Base-by-base conservation (phyloP, 192 early-diverging fungal species). In the Kappamyces sp. region DNA sequence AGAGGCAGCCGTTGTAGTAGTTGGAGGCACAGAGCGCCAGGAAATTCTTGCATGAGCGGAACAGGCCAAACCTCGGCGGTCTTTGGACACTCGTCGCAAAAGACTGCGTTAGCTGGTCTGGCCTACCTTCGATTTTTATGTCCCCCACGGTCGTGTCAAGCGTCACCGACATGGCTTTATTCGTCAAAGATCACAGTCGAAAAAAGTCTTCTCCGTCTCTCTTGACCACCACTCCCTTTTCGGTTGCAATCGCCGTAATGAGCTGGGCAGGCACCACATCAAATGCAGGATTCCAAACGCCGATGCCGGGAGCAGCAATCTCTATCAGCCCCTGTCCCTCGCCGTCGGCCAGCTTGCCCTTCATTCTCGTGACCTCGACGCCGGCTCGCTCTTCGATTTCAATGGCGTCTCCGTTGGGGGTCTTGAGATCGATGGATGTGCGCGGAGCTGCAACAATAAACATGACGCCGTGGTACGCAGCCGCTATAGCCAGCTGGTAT, bases 401-500 rank as follows among this genome's bases (percentile, higher is more conserved):
- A 66, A 99, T 97, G 5, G 78, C 82, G 35, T 71, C 67, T 4
- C 96, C 96, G 5, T 63, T 73, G 0, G 58, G 46, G 4, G 86
- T 80, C 1, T 66, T 68, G 62, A 97, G 68, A 77, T 99, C 96
- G 47, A 99, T 85, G 1, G 89, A 89, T 2, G 93, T 95, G 0
- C 83, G 77, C 3, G 96, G 96, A 0, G 96, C 96, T n/a, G 96
- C 94, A 1, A 99, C 96, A 50, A 99, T 88, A 63, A 99, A 97
- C 15, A 77, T 79, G 3, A 93, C 78, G 12, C 76, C 76, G 66
- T 97, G 92, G 69, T 84, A 82, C 46, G 75, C 77, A 6, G 96
- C 96, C 5, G 88, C 75, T 60, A 99, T 93, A 23, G 96, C 94
- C 48, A 99, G 71, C 66, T 99, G 96, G 59, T 97, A 99, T 3